phyloP scores from a whole-genome alignment of 2,329 filamentous ascomycete genomes.

The Lachnellula willkommii region DNA sequence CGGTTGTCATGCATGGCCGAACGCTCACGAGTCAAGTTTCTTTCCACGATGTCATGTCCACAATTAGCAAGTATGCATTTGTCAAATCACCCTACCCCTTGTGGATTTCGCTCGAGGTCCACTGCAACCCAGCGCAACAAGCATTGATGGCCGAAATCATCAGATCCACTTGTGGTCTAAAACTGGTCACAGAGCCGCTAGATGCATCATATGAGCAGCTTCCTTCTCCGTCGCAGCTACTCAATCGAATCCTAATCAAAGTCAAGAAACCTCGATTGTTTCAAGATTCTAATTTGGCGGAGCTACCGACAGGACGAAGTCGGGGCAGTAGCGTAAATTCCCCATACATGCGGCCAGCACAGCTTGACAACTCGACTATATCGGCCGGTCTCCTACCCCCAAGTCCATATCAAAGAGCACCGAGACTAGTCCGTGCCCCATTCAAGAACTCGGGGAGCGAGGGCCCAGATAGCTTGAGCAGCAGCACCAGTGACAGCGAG shows the following conservation, averaged over 20 bases:
- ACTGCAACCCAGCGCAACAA: constrained; percentile 81
- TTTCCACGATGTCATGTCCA: constrained; percentile 86
- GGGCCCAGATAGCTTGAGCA: constrained; percentile 47
- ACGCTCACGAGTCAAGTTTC: constrained; percentile 84
- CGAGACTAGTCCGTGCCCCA: constrained; percentile 17
- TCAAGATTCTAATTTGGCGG: constrained; percentile 36
- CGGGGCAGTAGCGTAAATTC: constrained; percentile 72
- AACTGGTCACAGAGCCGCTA: constrained; percentile 71
- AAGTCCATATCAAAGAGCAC: constrained; percentile 38
- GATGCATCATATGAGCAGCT: constrained; percentile 62
- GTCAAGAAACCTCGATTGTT: constrained; percentile 68
- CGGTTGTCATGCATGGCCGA: constrained; percentile 84
- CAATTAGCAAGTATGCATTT: constrained; percentile 94
- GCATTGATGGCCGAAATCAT: constrained; percentile 84
- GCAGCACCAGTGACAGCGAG: constrained; percentile 76
- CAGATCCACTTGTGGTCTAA: constrained; percentile 74
- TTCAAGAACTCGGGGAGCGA: constrained; percentile 25
- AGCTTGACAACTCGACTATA: constrained; percentile 52
- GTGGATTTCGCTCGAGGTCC: constrained; percentile 92
- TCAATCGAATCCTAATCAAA: constrained; percentile 82
- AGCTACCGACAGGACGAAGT: constrained; percentile 45
- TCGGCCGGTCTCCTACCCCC: constrained; percentile 48
- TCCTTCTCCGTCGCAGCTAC: constrained; percentile 81
- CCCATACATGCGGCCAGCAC: constrained; percentile 60
- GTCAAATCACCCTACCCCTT: constrained; percentile 79